Conservation (phyloP, 768 basidiomycete species). For the Tricholoma sp. region DNA sequence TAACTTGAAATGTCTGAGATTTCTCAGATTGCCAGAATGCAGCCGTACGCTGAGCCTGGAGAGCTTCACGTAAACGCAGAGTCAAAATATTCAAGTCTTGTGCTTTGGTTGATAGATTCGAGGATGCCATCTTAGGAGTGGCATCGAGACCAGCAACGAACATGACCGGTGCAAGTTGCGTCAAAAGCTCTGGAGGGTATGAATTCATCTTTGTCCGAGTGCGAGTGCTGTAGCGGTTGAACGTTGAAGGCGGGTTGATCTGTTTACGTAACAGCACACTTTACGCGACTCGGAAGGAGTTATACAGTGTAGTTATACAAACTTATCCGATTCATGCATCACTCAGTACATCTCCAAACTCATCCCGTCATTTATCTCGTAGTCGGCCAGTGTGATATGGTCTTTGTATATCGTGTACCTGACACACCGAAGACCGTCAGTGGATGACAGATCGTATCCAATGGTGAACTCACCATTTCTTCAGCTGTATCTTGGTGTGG, state of each 20-base stretch:
- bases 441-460: background rate
- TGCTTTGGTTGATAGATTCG: constrained; percentile 25
- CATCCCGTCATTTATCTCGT: constrained; percentile 92
- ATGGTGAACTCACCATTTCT: constrained; percentile 77
- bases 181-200: constrained; percentile 84
- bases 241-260: background rate
- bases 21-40: constrained; percentile 73
- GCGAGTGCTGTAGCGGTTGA: background rate
- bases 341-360: constrained; percentile 85
- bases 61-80: constrained; percentile 60
- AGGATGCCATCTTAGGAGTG: constrained; percentile 16
- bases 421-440: background rate
- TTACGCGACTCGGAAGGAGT: too few relatives aligned
- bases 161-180: constrained; percentile 91
- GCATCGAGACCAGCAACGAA: constrained; percentile 83
- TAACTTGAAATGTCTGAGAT: constrained; percentile 69
- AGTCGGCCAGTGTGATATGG: constrained; percentile 88
- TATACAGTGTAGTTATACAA: too few relatives aligned
- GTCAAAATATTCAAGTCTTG: constrained; percentile 63
- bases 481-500: constrained; percentile 78
- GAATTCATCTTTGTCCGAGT: constrained; percentile 77
- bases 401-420: constrained; percentile 98
- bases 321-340: too few relatives aligned
- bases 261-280: background rate
- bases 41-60: constrained; percentile 57